A percentile compares a stretch with the other conserved stretches of the same genome.
Conservation (phyloP, 139 green algal species). For the Closterium sp. region DNA sequence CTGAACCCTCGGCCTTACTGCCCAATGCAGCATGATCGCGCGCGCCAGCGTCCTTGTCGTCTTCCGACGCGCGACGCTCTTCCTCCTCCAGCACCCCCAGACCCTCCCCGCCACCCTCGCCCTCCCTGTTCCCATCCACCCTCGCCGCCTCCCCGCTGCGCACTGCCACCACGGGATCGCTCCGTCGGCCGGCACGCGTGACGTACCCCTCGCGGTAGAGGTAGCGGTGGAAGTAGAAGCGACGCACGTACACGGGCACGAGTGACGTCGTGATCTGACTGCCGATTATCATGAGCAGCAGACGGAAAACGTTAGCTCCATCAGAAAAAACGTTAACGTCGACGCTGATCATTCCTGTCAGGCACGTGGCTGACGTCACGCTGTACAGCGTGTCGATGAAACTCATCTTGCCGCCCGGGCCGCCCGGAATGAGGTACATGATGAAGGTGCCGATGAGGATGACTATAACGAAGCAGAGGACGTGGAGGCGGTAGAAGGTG, state of each 20-base stretch:
- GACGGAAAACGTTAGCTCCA: constrained; percentile 8
- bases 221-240: constrained; percentile 39
- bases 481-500: constrained; percentile 33
- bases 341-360: constrained; percentile 15
- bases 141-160: background rate
- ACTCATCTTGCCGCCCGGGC: background rate
- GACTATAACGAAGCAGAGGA: constrained; percentile 29
- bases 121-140: background rate
- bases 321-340: constrained; percentile 26
- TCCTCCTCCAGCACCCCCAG: background rate
- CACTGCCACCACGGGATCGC: background rate
- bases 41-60: background rate
- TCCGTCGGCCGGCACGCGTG: background rate
- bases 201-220: background rate
- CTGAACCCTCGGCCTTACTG: background rate
- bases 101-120: background rate
- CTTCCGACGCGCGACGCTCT: background rate
- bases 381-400: constrained; percentile 44
- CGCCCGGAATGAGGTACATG: constrained; percentile 18
- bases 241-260: constrained; percentile 22
- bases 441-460: constrained; percentile 33
- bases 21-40: background rate
- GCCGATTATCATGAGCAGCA: constrained; percentile 25
- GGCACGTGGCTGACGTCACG: constrained; percentile 1
- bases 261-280: constrained; percentile 41